Evolutionary conservation across 257 asterid genomes (phyloP), one percentile per base, ranked within the genome.

Genomic region (Lithospermum erythrorhizon): DNA sequence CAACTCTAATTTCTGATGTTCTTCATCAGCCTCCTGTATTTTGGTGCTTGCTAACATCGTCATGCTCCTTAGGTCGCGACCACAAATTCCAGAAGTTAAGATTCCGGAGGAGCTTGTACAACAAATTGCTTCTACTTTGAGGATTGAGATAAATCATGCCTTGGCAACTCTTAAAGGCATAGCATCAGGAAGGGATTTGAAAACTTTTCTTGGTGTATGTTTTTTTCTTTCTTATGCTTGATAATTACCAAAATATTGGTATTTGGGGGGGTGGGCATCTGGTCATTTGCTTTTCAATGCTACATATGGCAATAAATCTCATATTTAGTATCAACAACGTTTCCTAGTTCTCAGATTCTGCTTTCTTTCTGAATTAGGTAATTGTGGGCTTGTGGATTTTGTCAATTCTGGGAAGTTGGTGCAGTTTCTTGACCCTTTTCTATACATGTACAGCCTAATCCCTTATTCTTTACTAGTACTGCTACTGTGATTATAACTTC

Each of bases 361-460:
- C 30, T 19, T n/a, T 58, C 66, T 53, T 52, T 32, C 20, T 15
- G 19, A 23, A 45, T 0, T 78, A 90, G 97, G 95, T 79, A 54
- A 74, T 90, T 58, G 81, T 78, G 56, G 95, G 90, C 51, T 68
- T 90, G 81, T 90, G 94, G 96, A 47, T 79, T 4, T 23, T 83
- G 57, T 90, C 97, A 3, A 20, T 80, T 45, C 53, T 90, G 68
- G 97, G 97, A 20, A 71, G 96, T 73, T 79, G 82, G 75, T 75
- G 74, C 18, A 87, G 81, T 82, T 90, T 90, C 86, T 73, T 90
- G 77, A 85, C 96, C 6, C 77, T 90, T 49, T 76, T 83, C 20
- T 87, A 81, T 63, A 80, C 72, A 80, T 45, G 97, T 90, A 85
- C 13, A 14, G 18, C 18, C 49, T 41, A 8, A 30, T 30, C 72